Evolutionary conservation across 2,329 filamentous ascomycete genomes (phyloP).

Genomic region (Aspergillus oerlinghausenensis): DNA sequence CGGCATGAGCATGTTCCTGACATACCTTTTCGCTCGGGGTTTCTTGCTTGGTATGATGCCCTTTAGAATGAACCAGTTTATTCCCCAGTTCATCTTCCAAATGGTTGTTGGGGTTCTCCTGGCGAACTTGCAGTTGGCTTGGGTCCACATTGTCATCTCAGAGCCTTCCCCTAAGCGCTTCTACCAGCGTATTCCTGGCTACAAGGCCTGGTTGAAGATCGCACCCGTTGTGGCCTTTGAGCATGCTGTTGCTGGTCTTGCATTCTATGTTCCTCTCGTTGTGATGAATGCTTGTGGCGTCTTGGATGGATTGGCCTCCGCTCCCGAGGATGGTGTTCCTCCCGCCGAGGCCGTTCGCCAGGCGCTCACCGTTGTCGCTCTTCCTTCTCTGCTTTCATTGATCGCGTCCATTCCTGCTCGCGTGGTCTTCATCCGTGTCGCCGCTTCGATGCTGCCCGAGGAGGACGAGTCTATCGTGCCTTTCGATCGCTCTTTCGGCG

Average conservation of each 20-base stretch:
- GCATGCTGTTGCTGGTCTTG: slow-evolving; percentile 52
- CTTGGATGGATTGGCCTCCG: slow-evolving; percentile 29
- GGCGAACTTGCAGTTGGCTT: slow-evolving; percentile 67
- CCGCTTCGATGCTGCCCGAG: slow-evolving; percentile 79
- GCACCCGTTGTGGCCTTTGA: slow-evolving; percentile 64
- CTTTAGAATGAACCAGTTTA: slow-evolving; percentile 25
- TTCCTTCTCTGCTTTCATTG: slow-evolving; percentile 48
- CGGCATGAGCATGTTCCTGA: slow-evolving; percentile 53
- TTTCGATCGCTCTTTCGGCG: slow-evolving; percentile 82
- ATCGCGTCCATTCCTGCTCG: slow-evolving; percentile 69
- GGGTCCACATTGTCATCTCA: slow-evolving; percentile 84
- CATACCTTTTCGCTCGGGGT: slow-evolving; percentile 45
- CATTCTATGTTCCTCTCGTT: slow-evolving; percentile 31
- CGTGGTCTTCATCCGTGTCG: slow-evolving; percentile 74
- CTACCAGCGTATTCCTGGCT: slow-evolving; percentile 65
- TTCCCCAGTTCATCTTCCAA: slow-evolving; percentile 48
- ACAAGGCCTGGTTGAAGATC: slow-evolving; percentile 63
- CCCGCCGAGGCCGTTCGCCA: slow-evolving; percentile 35
- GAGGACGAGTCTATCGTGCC: slow-evolving; percentile 79
- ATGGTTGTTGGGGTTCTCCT: slow-evolving; percentile 58
- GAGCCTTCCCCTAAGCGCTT: slow-evolving; percentile 59
- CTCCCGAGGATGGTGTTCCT: slow-evolving; percentile 27
- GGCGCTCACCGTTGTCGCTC: slow-evolving; percentile 28
- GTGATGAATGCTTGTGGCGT: slow-evolving; percentile 48
- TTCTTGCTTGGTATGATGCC: slow-evolving; percentile 40